phyloP scores from a whole-genome alignment of 345 rosid genomes.

The Hibiscus syriacus region DNA sequence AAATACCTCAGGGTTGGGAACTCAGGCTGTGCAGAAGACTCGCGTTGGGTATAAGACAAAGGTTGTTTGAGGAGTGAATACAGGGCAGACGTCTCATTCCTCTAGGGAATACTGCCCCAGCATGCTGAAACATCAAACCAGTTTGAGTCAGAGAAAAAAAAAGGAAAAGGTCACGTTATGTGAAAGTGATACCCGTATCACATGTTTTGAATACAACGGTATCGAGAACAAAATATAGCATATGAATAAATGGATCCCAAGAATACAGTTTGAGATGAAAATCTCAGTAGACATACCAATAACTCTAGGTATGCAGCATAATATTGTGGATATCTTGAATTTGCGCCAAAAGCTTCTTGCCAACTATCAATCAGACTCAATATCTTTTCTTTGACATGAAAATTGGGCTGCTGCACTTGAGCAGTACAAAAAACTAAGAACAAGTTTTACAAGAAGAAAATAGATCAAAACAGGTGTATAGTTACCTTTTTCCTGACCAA shows the following conservation, averaged over 20 bases:
- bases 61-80: constrained; percentile 96
- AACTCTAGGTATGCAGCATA: constrained; percentile 94
- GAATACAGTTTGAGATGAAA: constrained; percentile 1
- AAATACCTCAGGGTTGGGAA: constrained; percentile 84
- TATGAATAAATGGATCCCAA: neutral
- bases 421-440: constrained; percentile 25
- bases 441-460: constrained; percentile 16
- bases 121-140: constrained; percentile 57
- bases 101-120: constrained; percentile 97
- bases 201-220: neutral
- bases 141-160: constrained; percentile 9
- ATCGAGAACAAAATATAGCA: neutral
- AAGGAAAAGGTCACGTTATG: constrained; percentile 1
- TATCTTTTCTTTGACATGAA: constrained; percentile 92
- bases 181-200: neutral
- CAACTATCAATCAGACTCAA: constrained; percentile 80
- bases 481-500: constrained; percentile 82
- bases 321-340: constrained; percentile 98
- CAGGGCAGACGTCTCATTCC: constrained; percentile 79
- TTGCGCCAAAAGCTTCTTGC: constrained; percentile 99
- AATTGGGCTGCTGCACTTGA: constrained; percentile 73
- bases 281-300: constrained; percentile 52
- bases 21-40: constrained; percentile 81
- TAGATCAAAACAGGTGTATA: constrained; percentile 1
- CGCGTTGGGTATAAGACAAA: constrained; percentile 68